Evolutionary conservation across 2,329 filamentous ascomycete genomes (phyloP), one percentile per base, ranked within the genome.

Genomic region (Teratosphaeria epicoccoides): DNA sequence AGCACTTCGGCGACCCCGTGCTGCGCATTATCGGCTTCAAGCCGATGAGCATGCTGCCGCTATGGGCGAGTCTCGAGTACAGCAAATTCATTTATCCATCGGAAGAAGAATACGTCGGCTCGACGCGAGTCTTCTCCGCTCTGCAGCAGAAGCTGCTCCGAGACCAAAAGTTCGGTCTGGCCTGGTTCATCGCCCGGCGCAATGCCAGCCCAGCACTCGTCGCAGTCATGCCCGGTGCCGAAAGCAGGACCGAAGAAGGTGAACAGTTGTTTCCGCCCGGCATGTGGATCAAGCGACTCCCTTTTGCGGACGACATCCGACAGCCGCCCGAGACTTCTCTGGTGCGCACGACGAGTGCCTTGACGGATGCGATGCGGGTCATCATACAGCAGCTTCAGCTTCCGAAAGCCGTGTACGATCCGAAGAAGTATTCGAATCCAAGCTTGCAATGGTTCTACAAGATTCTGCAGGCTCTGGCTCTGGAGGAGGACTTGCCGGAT

Each of bases 21-120:
- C 85, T 98, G 52, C 84, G 89, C 4, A 85, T 98, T 58, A 85
- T 98, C 52, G 93, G 93, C 5, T 98, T 98, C 77, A 98, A 97
- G 66, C 82, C 88, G 6, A 75, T 87, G 24, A 80, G 79, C 1
- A 73, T 80, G 61, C 74, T 96, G 1, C 86, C 87, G 0, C 75
- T 85, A 17, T 96, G 91, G 89, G 87, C 88, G 1, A 89, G 87
- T 28, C 76, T 87, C 47, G 88, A 87, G 64, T 89, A 90, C 61
- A 87, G 90, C 0, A 88, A 83, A 0, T 98, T 96, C 68, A 87
- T 98, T 53, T 97, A 95, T 63, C 93, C 93, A 0, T 93, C 85
- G 17, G 93, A 98, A 69, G 84, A 89, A 57, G 85, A 88, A 55
- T 95, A 83, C 61, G 79, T 96, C 24, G 93, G 93, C 20, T 97